These are phyloP conservation scores for Teratosphaeriaceae sp. DNA, from an alignment of 2,329 filamentous ascomycete genomes.

Conservation along the genomic window DNA sequence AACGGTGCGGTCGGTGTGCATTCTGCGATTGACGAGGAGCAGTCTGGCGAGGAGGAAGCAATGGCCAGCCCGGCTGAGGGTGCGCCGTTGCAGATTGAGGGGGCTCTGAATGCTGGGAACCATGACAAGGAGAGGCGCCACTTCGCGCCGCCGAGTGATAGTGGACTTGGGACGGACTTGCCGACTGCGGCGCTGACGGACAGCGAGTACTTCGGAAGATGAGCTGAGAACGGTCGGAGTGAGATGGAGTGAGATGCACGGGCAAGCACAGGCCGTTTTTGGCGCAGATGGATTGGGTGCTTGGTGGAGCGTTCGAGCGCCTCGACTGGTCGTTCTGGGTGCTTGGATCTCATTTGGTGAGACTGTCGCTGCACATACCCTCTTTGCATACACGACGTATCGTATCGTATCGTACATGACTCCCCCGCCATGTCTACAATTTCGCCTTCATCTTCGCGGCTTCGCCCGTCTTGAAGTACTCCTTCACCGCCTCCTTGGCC, in stretches of 20 bases:
- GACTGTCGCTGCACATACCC: background rate
- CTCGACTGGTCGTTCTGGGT: conserved; percentile 2
- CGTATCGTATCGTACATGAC: background rate
- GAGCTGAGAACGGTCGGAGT: background rate
- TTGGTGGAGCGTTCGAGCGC: conserved; percentile 6
- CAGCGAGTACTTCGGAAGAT: conserved; percentile 15
- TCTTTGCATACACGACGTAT: conserved; percentile 4
- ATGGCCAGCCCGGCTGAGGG: too few relatives aligned
- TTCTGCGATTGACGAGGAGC: conserved; percentile 23
- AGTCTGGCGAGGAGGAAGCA: conserved; percentile 14
- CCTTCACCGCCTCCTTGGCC: conserved; percentile 61
- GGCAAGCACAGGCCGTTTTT: background rate
- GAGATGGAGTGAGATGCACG: background rate
- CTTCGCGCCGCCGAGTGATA: conserved; percentile 32
- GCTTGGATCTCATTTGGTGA: background rate
- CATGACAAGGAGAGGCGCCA: conserved; percentile 15
- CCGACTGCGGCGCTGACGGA: conserved; percentile 25
- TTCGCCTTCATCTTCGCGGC: conserved; percentile 29
- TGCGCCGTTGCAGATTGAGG: conserved; percentile 13
- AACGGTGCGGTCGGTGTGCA: conserved; percentile 26
- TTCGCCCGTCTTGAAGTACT: conserved; percentile 59
- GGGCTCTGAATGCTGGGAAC: conserved; percentile 12
- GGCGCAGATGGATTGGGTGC: background rate
- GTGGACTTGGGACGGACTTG: conserved; percentile 33
- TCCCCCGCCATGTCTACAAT: conserved; percentile 15